Percentiles rank a stretch among this genome's conserved stretches.
phyloP scores from a whole-genome alignment of 352 stramenopile species.

The Globisporangium apiculatum region DNA sequence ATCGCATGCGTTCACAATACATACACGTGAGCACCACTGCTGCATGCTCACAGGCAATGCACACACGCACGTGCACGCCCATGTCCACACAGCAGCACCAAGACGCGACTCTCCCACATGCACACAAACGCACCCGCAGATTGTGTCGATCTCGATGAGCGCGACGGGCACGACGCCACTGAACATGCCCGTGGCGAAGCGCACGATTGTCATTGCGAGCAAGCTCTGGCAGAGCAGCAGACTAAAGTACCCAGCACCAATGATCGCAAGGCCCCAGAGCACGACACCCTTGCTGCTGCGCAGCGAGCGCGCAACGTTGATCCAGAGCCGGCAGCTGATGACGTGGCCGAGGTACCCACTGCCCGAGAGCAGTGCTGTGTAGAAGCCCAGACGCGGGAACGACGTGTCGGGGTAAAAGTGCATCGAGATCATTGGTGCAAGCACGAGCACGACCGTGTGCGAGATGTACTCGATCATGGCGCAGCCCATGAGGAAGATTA shows the following conservation, averaged over 20 bases:
- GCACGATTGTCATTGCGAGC: constrained; percentile 67
- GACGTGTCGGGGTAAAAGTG: constrained; percentile 74
- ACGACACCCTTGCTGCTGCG: constrained; percentile 78
- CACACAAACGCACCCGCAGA: constrained; percentile 40
- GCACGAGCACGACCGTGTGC: constrained; percentile 60
- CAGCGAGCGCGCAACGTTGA: constrained; percentile 64
- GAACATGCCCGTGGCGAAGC: constrained; percentile 68
- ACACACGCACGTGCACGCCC: not conserved
- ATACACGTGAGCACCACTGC: constrained; percentile 1
- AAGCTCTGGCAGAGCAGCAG: constrained; percentile 72
- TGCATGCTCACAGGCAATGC: not conserved
- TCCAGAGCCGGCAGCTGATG: constrained; percentile 71
- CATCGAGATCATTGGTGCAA: constrained; percentile 66
- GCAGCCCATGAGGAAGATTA: constrained; percentile 76
- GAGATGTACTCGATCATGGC: constrained; percentile 75
- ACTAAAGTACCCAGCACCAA: constrained; percentile 62
- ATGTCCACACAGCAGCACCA: not conserved
- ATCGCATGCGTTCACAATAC: not conserved
- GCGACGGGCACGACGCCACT: constrained; percentile 68
- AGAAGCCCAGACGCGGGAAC: constrained; percentile 69
- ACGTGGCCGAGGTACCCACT: constrained; percentile 61
- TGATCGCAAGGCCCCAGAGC: constrained; percentile 68
- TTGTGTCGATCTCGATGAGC: constrained; percentile 78
- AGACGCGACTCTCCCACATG: not conserved
- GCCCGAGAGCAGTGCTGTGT: constrained; percentile 63